Percentiles rank a stretch among this genome's conserved stretches.
Conservation (phyloP, 2,329 filamentous ascomycete species). For the Fusarium staphyleae region DNA sequence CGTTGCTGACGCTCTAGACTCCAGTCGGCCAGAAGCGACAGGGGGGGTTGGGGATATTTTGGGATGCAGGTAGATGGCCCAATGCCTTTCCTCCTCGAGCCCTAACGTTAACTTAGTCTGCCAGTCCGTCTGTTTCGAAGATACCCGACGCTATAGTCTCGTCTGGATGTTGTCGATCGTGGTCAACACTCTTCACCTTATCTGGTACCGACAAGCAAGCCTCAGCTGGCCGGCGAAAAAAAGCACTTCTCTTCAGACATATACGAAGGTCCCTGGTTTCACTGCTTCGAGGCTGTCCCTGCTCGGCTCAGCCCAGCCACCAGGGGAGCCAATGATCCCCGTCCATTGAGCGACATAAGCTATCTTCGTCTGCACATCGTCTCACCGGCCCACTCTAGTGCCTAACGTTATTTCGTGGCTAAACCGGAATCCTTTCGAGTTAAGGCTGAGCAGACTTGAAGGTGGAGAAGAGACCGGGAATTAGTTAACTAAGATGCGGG, state of each 20-base stretch:
- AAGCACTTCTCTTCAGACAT: neutral
- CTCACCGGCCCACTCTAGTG: constrained; percentile 38
- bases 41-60: constrained; percentile 13
- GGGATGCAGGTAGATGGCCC: neutral
- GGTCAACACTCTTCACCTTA: no score
- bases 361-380: constrained; percentile 28
- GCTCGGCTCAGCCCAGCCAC: neutral
- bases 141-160: no score
- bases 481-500: no score
- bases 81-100: constrained; percentile 1
- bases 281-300: neutral
- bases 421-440: neutral
- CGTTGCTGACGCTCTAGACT: constrained; percentile 16
- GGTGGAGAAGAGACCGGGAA: neutral
- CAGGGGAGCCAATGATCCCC: constrained; percentile 11
- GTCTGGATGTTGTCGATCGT: neutral
- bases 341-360: constrained; percentile 50
- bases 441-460: neutral
- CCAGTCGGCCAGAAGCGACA: no score
- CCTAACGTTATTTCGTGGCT: constrained; percentile 22
- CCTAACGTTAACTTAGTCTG: no score
- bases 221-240: no score
- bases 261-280: constrained; percentile 3
- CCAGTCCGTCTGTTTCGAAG: constrained; percentile 1
- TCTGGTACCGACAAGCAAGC: neutral